Evolutionary conservation across 192 early-diverging fungal species (phyloP).

Genomic region (Paraglomus brasilianum): DNA sequence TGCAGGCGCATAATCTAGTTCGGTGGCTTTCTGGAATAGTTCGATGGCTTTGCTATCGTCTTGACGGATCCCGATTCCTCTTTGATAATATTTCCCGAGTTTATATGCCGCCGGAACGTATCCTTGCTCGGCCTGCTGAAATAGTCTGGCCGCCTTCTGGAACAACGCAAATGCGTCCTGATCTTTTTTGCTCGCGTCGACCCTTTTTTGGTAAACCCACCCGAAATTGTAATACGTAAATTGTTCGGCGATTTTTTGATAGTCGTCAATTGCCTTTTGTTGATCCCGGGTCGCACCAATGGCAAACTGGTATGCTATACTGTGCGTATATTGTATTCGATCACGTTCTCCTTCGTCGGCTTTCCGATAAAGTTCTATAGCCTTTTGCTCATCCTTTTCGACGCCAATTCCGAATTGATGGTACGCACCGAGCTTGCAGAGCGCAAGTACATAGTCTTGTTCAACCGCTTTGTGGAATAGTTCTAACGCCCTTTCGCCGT

Average conservation of each 20-base stretch:
- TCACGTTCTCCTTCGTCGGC: conserved; percentile 69
- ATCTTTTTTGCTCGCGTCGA: background rate
- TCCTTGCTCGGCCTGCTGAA: conserved; percentile 51
- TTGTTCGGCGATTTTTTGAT: conserved; percentile 55
- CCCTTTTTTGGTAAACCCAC: no score
- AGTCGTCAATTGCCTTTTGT: conserved; percentile 49
- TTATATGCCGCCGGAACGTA: conserved; percentile 68
- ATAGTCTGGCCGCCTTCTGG: background rate
- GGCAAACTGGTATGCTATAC: conserved; percentile 79
- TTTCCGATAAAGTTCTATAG: conserved; percentile 61
- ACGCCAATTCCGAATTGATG: conserved; percentile 62
- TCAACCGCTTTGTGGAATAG: conserved; percentile 57
- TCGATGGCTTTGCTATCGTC: conserved; percentile 50
- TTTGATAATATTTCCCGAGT: conserved; percentile 72
- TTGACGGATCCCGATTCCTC: conserved; percentile 56
- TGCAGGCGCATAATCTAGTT: conserved; percentile 56
- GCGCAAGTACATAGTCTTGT: conserved; percentile 55
- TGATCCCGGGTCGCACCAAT: conserved; percentile 56
- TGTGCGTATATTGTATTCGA: conserved; percentile 78
- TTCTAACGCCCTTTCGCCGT: conserved; percentile 60
- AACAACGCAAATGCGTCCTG: conserved; percentile 60
- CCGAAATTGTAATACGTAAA: no score
- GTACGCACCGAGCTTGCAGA: conserved; percentile 58
- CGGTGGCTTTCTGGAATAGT: conserved; percentile 63
- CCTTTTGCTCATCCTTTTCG: conserved; percentile 44